Evolutionary conservation across 352 stramenopile genomes (phyloP), one percentile per base, ranked within the genome.

Genomic region (Phytophthora hybrid): DNA sequence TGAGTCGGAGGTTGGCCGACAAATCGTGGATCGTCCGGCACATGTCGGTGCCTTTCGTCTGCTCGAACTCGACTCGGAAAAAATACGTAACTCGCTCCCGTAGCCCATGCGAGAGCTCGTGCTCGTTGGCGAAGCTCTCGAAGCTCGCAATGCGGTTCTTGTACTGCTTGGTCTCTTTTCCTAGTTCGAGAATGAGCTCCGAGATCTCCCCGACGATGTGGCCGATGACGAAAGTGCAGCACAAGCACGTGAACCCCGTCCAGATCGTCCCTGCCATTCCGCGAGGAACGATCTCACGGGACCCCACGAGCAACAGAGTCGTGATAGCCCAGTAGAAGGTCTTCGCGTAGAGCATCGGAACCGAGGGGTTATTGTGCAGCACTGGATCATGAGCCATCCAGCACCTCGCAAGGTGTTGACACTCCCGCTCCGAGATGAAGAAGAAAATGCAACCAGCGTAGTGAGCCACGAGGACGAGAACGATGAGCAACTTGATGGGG

Each of bases 141-240:
- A 92, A 91, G 46, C 69, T 84, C 5, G 81, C 82, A 26, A 90
- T 83, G 11, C 79, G 77, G 51, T 83, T 79, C 18, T 90, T 85
- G 23, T 88, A 82, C 23, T 91, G 79, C 31, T 93, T 91, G 9
- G 81, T 85, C 3, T 84, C 73, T 52, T 87, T 88, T 59, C 89
- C 84, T 31, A 93, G 74, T 29, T 91, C 78, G 8, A 91, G 74
- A 59, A 93, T 89, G 31, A 93, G 77, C 18, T 91, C 85, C 10
- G 85, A 92, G 1, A 93, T 74, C 63, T 91, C 84, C 8, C 85
- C 85, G n/a, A 93, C 76, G 18, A 93, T 90, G 63, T 92, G 84
- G 0, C 85, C 84, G 31, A 93, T 83, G 39, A 93, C 79, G 57
- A 93, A 93, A 18, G 84, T 86, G 47, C 85, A 91, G 53, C 78